Percentiles rank a stretch among this genome's conserved stretches.
Evolutionary conservation across 2,329 filamentous ascomycete genomes (phyloP).

Genomic region (Tolypocladium tundrense): DNA sequence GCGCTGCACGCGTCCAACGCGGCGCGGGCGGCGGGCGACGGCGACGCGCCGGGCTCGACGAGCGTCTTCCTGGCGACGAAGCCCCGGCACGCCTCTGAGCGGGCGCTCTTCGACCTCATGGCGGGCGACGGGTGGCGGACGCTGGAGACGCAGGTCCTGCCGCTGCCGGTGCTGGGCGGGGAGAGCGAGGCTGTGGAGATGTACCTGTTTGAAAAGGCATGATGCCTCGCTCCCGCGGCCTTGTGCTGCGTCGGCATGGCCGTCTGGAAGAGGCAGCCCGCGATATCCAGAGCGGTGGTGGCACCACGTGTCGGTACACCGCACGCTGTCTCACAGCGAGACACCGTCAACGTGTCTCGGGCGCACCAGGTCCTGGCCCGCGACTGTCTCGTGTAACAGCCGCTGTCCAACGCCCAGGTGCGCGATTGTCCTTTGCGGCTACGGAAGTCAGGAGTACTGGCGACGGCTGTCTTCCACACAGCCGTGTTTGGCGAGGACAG

Average conservation of each 20-base stretch:
- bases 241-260: neutral
- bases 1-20: slow-evolving; percentile 32
- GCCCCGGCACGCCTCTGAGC: slow-evolving; percentile 43
- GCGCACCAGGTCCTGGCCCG: neutral
- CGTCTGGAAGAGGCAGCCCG: neutral
- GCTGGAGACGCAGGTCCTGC: slow-evolving; percentile 28
- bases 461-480: neutral
- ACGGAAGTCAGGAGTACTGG: neutral
- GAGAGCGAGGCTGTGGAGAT: slow-evolving; percentile 38
- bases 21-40: slow-evolving; percentile 7
- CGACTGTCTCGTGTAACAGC: neutral
- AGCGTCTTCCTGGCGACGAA: slow-evolving; percentile 45
- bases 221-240: neutral
- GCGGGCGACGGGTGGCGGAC: slow-evolving; percentile 32
- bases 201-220: slow-evolving; percentile 35
- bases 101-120: slow-evolving; percentile 37
- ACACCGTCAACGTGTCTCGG: neutral
- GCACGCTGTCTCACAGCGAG: neutral
- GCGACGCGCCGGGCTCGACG: slow-evolving; percentile 17
- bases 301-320: neutral
- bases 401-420: neutral
- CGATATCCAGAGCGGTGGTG: neutral
- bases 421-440: neutral
- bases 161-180: slow-evolving; percentile 34
- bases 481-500: neutral